Base-by-base conservation (phyloP, 164 flowering plant genomes). In the Liriodendron chinense region DNA sequence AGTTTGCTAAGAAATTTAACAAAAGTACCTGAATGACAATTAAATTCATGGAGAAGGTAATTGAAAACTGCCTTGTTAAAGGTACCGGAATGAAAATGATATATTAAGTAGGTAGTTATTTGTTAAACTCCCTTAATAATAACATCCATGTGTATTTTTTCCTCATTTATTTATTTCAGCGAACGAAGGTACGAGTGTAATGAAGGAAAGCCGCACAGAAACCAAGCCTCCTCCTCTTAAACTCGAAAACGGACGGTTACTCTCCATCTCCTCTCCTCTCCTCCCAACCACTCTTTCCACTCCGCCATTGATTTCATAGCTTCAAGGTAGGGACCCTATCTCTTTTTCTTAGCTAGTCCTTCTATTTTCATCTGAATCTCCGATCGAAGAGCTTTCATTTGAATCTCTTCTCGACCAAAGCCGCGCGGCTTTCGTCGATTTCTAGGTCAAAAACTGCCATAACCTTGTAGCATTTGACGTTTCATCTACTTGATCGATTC, bases 341-440 rank as follows among this genome's bases (percentile, higher is more conserved):
- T 3, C 47, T 18, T 7, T 25, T 25, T 14, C 70, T 67, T 48
- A 20, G 43, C 16, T 7, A 9, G 16, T 70, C 5, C 47, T 53
- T 13, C 34, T 28, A 34, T 34, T 66, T 72, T 18, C 63, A 21
- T 26, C 23, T 22, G 72, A 56, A 72, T 72, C 71, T 77, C 16
- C 68, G 56, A 26, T 72, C 48, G 50, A 67, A n/a, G 72, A 67
- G 75, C 75, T 77, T 21, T 50, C 57, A 3, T 72, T 77, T 77
- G 72, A 72, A 57, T 57, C 47, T 53, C 7, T 66, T 72, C 22
- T 66, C 56, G 49, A 28, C 10, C 18, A 66, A 67, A 66, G 43
- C 22, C 63, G 67, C 67, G 22, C 75, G 43, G 9, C 24, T 53
- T 77, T 77, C 67, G 14, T 20, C 65, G 75, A 64, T 7, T 70